These are phyloP conservation scores for Pyrenula massariospora DNA, from an alignment of 495 filamentous ascomycete genomes.

Conservation along the genomic window DNA sequence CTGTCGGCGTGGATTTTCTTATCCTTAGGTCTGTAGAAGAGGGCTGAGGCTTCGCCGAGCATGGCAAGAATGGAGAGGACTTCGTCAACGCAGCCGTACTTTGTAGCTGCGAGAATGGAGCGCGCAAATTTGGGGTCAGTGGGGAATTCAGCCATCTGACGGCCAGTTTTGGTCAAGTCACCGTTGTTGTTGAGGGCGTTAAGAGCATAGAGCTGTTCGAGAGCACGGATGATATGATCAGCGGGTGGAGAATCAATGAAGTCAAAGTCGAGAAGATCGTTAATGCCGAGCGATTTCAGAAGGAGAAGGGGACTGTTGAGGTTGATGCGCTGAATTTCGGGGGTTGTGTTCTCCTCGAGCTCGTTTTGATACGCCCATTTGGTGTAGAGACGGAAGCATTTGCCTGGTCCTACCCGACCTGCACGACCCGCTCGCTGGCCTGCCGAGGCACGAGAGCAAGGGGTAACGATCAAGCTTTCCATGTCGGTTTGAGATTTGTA, in stretches of 20 bases:
- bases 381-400: conserved; percentile 91
- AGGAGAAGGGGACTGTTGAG: conserved; percentile 74
- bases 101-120: conserved; percentile 78
- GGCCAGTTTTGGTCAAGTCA: conserved; percentile 80
- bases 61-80: conserved; percentile 91
- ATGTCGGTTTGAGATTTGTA: conserved; percentile 89
- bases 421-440: conserved; percentile 89
- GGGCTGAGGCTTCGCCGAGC: conserved; percentile 75
- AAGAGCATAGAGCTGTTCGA: conserved; percentile 88
- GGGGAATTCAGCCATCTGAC: conserved; percentile 96
- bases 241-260: conserved; percentile 93
- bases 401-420: conserved; percentile 85
- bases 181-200: conserved; percentile 84
- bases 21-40: conserved; percentile 96
- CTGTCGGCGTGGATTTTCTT: conserved; percentile 94
- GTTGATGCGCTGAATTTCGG: conserved; percentile 89
- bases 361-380: conserved; percentile 93
- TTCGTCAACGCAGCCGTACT: conserved; percentile 86
- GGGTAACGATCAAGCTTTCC: conserved; percentile 83
- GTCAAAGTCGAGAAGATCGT: conserved; percentile 88
- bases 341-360: conserved; percentile 83
- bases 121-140: conserved; percentile 91
- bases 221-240: conserved; percentile 77
- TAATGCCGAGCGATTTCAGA: conserved; percentile 85
- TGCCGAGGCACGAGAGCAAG: conserved; percentile 86